Base-by-base conservation (phyloP, 2,329 filamentous ascomycete genomes). In the Xylaria sp. region DNA sequence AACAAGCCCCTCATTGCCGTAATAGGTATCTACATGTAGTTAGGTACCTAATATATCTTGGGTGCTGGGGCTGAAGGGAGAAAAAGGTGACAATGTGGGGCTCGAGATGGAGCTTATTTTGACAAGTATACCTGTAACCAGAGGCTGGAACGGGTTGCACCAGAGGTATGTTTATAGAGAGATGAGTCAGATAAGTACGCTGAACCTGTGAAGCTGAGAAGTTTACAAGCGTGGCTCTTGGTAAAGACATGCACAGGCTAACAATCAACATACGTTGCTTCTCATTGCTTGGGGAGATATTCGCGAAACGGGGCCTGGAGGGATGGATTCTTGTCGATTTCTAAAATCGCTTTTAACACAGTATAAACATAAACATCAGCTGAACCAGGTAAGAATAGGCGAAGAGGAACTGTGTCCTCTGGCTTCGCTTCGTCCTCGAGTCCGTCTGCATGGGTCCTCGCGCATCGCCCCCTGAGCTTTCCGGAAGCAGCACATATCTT, bases 341-440 rank as follows among this genome's bases (percentile, higher is more conserved):
- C 73, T 81, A 31, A 31, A 46, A 44, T 34, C 41, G 20, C 50
- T 31, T 69, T 84, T 88, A 68, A 56, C 70, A 72, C 56, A 90
- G 81, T 73, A 89, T 81, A 91, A 95, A 96, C 94, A 98, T 99
- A 81, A 98, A 97, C 65, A 94, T 84, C 74, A 98, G 88, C 83
- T 99, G 96, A 66, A 98, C 91, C 65, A 97, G 85, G 81, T 98
- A 99, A 54, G 94, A 95, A 82, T 99, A 98, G 74, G 94, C 87
- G 81, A 97, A 97, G 73, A 98, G 86, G 78, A 97, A 97, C 81
- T 97, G 94, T 1, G 94, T 97, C 72, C 94, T 87, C 79, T 94
- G 90, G 81, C 92, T 96, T 78, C 92, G 90, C 83, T 97, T 96
- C 48, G 92, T 91, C 71, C 94, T 89, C 34, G 93, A 93, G 69